phyloP scores from a whole-genome alignment of 73 alveolate species.

The Tetrahymena borealis region DNA sequence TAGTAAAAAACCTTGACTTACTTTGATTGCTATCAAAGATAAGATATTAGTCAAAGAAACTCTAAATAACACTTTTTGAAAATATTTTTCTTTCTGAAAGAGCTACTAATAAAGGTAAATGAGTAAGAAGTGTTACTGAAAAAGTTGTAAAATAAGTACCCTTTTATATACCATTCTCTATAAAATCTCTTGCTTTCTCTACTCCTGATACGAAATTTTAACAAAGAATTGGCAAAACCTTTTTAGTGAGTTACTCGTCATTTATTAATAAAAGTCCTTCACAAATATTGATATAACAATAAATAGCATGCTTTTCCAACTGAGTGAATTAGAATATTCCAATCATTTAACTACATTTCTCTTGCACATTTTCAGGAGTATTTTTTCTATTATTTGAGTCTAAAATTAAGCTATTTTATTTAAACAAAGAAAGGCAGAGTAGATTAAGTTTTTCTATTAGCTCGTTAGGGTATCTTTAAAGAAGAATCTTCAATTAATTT shows the following conservation, averaged over 20 bases:
- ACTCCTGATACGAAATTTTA: not conserved
- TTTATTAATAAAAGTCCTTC: not conserved
- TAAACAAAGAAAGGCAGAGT: not conserved
- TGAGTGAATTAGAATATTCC: not conserved
- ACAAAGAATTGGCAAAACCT: not conserved
- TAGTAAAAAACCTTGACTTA: not conserved
- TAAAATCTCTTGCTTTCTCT: not conserved
- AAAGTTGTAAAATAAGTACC: not conserved
- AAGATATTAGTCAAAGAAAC: not conserved
- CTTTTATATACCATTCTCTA: not conserved
- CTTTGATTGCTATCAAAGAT: not conserved
- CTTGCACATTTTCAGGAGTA: not conserved
- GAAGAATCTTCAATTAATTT: not conserved
- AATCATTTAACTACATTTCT: not conserved
- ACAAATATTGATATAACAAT: not conserved
- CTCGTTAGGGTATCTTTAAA: not conserved
- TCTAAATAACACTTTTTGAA: not conserved
- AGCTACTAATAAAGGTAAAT: not conserved
- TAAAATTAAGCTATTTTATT: too few relatives aligned
- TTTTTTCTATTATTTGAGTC: too few relatives aligned
- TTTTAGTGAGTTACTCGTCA: not conserved
- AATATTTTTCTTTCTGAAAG: not conserved
- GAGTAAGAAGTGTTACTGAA: not conserved
- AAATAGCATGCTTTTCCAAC: not conserved
- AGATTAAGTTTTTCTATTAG: not conserved